A percentile compares a stretch with the other conserved stretches of the same genome.
Conservation (phyloP, 1,139 yeast species). For the Geotrichum fermentans region DNA sequence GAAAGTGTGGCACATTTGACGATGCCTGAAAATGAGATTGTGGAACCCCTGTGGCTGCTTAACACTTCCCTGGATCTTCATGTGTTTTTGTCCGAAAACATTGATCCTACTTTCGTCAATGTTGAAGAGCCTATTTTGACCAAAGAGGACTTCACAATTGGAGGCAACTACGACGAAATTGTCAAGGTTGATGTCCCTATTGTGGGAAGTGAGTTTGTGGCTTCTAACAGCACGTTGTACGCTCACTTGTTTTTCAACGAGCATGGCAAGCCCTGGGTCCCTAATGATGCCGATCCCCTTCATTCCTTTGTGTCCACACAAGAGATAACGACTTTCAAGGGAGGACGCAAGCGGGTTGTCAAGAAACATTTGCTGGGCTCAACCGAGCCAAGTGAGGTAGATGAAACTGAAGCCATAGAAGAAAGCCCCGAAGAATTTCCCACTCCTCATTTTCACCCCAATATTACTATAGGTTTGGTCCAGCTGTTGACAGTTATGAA, state of each 20-base stretch:
- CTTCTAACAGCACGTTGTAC: slow-evolving; percentile 34
- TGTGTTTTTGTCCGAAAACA: slow-evolving; percentile 10
- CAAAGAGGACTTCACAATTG: slow-evolving; percentile 8
- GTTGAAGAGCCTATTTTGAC: slow-evolving; percentile 3
- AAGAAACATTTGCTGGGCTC: slow-evolving; percentile 36
- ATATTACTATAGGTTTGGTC: slow-evolving; percentile 33
- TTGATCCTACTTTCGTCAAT: slow-evolving; percentile 6
- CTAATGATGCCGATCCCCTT: slow-evolving; percentile 16
- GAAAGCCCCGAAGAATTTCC: slow-evolving; percentile 22
- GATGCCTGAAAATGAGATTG: neutral
- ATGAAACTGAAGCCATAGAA: slow-evolving; percentile 21
- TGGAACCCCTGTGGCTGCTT: slow-evolving; percentile 9
- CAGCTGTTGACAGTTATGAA: slow-evolving; percentile 11
- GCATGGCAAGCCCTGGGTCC: slow-evolving; percentile 23
- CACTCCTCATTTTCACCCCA: slow-evolving; percentile 40
- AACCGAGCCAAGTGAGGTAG: slow-evolving; percentile 22
- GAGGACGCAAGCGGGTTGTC: slow-evolving; percentile 30
- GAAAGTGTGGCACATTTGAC: neutral
- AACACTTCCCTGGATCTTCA: slow-evolving; percentile 14
- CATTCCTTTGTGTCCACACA: slow-evolving; percentile 25
- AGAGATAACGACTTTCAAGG: slow-evolving; percentile 30
- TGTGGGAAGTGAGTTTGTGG: slow-evolving; percentile 17
- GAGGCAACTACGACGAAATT: slow-evolving; percentile 6
- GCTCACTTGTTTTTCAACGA: slow-evolving; percentile 31
- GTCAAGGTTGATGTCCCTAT: slow-evolving; percentile 14